phyloP scores from a whole-genome alignment of 2,329 filamentous ascomycete genomes.

The Aspergillus quadrilineatus region DNA sequence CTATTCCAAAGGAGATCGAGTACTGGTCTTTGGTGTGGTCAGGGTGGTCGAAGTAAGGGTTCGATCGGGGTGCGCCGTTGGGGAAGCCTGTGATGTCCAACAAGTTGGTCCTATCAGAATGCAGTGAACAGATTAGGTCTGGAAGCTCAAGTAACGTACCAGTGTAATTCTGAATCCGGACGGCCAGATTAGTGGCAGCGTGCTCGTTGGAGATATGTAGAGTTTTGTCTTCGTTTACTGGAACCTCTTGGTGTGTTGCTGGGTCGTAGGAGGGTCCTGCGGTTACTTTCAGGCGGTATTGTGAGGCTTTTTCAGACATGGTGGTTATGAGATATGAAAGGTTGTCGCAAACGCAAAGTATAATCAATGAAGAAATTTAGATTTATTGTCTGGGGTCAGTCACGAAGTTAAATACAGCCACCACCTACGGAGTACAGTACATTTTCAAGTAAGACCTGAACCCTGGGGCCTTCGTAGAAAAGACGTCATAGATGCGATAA shows the following conservation, averaged over 20 bases:
- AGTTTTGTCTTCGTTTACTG: slow-evolving; percentile 69
- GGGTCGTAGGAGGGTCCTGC: slow-evolving; percentile 75
- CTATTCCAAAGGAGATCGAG: slow-evolving; percentile 76
- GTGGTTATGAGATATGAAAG: neutral
- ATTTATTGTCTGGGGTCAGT: neutral
- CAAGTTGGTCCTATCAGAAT: neutral
- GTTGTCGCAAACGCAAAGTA: neutral
- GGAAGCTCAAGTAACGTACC: slow-evolving; percentile 25
- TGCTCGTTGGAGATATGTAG: slow-evolving; percentile 63
- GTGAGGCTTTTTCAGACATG: slow-evolving; percentile 12
- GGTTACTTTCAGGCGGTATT: slow-evolving; percentile 76
- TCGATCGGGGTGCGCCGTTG: slow-evolving; percentile 63
- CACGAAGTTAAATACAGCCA: neutral
- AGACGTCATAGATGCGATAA: slow-evolving; percentile 1
- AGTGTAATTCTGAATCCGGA: slow-evolving; percentile 68
- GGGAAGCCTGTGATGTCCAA: slow-evolving; percentile 62
- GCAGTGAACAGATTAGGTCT: neutral
- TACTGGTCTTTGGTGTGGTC: slow-evolving; percentile 77
- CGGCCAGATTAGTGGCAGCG: slow-evolving; percentile 67
- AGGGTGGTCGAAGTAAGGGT: slow-evolving; percentile 72
- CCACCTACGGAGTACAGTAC: neutral
- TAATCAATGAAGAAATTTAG: neutral
- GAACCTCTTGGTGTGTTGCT: slow-evolving; percentile 68
- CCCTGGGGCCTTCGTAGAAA: neutral
- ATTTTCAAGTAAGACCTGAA: neutral